These are phyloP conservation scores for Globisporangium mamillatum DNA, from an alignment of 352 stramenopile genomes.

Conservation along the genomic window DNA sequence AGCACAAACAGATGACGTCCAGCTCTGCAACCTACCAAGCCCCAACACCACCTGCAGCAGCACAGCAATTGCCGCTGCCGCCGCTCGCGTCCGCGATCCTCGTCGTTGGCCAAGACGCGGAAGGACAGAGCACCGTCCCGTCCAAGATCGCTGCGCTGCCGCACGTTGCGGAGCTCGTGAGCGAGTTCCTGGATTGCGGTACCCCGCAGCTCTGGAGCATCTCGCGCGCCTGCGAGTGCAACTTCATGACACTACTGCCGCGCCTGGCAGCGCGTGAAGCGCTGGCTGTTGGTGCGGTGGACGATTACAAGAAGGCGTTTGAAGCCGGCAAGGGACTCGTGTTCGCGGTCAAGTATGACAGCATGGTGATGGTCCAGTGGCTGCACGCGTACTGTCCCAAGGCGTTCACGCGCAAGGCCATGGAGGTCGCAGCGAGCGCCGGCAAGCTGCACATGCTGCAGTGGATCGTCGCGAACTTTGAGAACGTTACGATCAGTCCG, in stretches of 20 bases:
- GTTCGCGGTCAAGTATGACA: neutral
- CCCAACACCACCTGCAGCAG: neutral
- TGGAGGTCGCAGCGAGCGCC: neutral
- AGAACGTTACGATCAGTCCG: neutral
- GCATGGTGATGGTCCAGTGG: neutral
- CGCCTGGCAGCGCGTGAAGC: conserved; percentile 15
- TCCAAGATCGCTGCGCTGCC: neutral
- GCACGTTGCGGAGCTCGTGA: neutral
- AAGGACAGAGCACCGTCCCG: conserved; percentile 1
- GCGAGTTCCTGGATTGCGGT: neutral
- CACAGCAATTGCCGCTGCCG: neutral
- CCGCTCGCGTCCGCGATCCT: neutral
- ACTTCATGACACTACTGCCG: conserved; percentile 19
- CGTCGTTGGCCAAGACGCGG: neutral
- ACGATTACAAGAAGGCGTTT: neutral
- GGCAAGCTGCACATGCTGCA: neutral
- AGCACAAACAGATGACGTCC: neutral
- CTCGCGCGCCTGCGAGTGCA: neutral
- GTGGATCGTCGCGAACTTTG: neutral
- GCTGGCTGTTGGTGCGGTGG: neutral
- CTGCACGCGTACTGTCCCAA: conserved; percentile 3
- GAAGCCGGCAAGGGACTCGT: neutral
- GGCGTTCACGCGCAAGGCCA: neutral
- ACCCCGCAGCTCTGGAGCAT: conserved; percentile 1
- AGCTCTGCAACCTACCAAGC: too few relatives aligned